Evolutionary conservation across 208 protist species (phyloP).

Genomic region (Novymonas esmeraldas): DNA sequence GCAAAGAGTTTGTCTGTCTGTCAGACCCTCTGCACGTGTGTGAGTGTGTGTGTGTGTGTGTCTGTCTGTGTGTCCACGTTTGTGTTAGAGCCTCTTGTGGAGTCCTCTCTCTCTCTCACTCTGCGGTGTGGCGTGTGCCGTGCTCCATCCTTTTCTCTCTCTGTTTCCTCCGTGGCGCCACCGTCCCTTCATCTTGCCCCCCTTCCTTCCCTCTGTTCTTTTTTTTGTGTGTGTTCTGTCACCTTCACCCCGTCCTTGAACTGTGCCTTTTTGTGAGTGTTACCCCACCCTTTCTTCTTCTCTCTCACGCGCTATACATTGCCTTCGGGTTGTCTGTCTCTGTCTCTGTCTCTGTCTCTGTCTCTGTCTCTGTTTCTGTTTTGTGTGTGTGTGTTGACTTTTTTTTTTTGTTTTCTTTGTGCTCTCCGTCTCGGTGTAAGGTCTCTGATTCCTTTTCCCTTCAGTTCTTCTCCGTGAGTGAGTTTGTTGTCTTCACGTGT

Average conservation of each 20-base stretch:
- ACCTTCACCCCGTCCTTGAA: no score
- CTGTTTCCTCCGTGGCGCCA: no score
- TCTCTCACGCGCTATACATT: no score
- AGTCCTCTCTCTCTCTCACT: conserved; percentile 3
- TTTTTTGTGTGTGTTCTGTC: not conserved
- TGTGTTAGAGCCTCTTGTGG: not conserved
- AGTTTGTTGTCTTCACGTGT: no score
- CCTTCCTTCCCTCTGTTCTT: not conserved
- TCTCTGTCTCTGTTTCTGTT: not conserved
- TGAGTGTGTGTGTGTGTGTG: not conserved
- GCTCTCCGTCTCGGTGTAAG: not conserved
- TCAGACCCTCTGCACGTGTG: not conserved
- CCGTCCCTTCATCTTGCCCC: no score
- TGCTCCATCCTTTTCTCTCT: not conserved
- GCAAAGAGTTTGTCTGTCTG: not conserved
- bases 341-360: not conserved
- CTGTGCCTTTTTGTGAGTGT: no score
- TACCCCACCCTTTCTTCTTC: no score
- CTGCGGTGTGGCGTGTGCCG: no score
- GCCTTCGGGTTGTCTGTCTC: not conserved
- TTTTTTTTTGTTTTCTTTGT: not conserved
- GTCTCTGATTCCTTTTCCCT: no score
- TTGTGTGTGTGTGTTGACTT: not conserved
- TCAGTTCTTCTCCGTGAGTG: no score
- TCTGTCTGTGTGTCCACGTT: not conserved